A percentile compares a stretch with the other conserved stretches of the same genome.
Conservation (phyloP, 108 stramenopile species). For the Skeletonema potamos region DNA sequence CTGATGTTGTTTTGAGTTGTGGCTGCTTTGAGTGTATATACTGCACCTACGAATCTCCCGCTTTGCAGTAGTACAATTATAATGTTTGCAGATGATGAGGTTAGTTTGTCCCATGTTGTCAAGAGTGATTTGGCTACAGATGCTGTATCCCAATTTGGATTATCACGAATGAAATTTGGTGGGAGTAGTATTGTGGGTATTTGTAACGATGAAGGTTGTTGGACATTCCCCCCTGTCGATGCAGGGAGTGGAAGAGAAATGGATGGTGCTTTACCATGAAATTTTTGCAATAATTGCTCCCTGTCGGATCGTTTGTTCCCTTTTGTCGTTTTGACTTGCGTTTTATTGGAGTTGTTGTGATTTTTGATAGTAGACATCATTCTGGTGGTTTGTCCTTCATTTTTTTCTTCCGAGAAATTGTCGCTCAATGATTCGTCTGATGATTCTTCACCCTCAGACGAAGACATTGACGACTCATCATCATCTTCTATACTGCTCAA, state of each 20-base stretch:
- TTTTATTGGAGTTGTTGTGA: not conserved
- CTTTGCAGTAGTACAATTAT: constrained; percentile 66
- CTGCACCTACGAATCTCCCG: constrained; percentile 74
- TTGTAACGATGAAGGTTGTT: constrained; percentile 1
- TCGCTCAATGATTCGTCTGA: not conserved
- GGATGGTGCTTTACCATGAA: constrained; percentile 20
- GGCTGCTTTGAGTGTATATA: constrained; percentile 27
- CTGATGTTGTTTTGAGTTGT: not conserved
- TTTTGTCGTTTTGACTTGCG: not conserved
- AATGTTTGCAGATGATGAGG: constrained; percentile 16
- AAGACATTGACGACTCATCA: constrained; percentile 6
- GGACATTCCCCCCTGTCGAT: too few species aligned
- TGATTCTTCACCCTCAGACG: not conserved
- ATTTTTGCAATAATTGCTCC: constrained; percentile 11
- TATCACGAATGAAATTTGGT: constrained; percentile 21
- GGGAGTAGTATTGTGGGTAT: constrained; percentile 33
- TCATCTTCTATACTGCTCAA: not conserved
- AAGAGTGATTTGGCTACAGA: constrained; percentile 19
- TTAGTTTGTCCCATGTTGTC: constrained; percentile 15
- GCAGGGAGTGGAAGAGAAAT: constrained; percentile 15
- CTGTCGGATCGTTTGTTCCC: constrained; percentile 1
- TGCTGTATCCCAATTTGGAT: constrained; percentile 17
- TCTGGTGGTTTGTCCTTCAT: not conserved
- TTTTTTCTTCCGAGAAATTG: not conserved
- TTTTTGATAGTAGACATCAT: not conserved